Percentiles rank a stretch among this genome's conserved stretches.
phyloP scores from a whole-genome alignment of 331 rosid species.

The Arachis monticola region DNA sequence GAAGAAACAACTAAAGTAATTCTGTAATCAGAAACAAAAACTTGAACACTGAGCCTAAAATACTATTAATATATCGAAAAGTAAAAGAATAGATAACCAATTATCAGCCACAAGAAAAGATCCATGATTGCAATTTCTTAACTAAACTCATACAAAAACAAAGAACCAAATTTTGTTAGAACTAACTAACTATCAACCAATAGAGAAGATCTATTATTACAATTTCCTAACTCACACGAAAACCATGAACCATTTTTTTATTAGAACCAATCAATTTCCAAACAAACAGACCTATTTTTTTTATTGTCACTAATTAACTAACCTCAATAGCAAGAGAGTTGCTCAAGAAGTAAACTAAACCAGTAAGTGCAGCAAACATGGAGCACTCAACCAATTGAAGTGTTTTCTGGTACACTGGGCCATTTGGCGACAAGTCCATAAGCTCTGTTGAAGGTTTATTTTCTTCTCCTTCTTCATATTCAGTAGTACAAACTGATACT shows the following conservation, averaged over 20 bases:
- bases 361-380: slow-evolving; percentile 96
- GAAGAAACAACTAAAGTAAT: slow-evolving; percentile 93
- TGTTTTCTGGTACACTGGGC: slow-evolving; percentile 72
- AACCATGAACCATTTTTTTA: too few species aligned
- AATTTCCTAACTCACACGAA: neutral
- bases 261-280: neutral
- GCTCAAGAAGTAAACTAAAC: slow-evolving; percentile 94
- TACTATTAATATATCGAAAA: neutral
- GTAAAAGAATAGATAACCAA: neutral
- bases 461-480: slow-evolving; percentile 47
- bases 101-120: neutral
- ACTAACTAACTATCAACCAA: neutral
- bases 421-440: slow-evolving; percentile 72
- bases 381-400: slow-evolving; percentile 96
- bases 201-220: neutral
- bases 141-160: slow-evolving; percentile 18
- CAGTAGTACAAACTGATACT: slow-evolving; percentile 39
- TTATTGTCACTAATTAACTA: slow-evolving; percentile 18
- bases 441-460: slow-evolving; percentile 41
- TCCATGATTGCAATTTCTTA: neutral
- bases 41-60: slow-evolving; percentile 23
- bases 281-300: slow-evolving; percentile 9
- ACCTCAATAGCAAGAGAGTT: slow-evolving; percentile 95
- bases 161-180: slow-evolving; percentile 17
- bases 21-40: slow-evolving; percentile 55